Evolutionary conservation across 2,329 filamentous ascomycete genomes (phyloP).

Genomic region (Alternaria conjuncta): DNA sequence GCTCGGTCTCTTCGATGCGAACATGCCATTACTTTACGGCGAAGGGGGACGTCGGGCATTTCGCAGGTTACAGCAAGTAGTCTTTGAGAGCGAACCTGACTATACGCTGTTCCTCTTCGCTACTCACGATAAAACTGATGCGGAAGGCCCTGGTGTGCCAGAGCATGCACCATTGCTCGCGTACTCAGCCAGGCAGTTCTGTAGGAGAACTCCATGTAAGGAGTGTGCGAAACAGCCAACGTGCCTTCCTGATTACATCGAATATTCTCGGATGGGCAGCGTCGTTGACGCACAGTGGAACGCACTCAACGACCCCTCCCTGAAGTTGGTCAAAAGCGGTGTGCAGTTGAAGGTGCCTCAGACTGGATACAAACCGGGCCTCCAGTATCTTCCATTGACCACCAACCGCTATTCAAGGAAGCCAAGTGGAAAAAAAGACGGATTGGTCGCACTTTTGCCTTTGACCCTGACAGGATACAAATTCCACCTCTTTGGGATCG

Average conservation of each 20-base stretch:
- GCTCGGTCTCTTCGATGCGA: constrained; percentile 22
- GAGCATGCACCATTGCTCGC: neutral
- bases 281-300: no score
- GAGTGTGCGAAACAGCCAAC: neutral
- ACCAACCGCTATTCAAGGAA: neutral
- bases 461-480: neutral
- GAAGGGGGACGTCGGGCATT: constrained; percentile 18
- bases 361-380: no score
- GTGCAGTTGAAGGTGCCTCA: neutral
- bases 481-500: neutral
- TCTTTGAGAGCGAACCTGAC: neutral
- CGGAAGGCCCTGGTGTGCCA: no score
- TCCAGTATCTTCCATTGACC: no score
- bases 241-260: neutral
- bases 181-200: neutral
- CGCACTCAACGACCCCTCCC: neutral
- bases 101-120: neutral
- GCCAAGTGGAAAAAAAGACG: neutral
- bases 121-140: no score
- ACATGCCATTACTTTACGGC: constrained; percentile 29
- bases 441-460: neutral
- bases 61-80: constrained; percentile 18
- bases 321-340: neutral
- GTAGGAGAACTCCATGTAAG: neutral
- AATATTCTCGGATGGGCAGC: neutral